Percentiles rank a stretch among this genome's conserved stretches.
phyloP scores from a whole-genome alignment of 306 rosid species.

The Sicyos edulis region DNA sequence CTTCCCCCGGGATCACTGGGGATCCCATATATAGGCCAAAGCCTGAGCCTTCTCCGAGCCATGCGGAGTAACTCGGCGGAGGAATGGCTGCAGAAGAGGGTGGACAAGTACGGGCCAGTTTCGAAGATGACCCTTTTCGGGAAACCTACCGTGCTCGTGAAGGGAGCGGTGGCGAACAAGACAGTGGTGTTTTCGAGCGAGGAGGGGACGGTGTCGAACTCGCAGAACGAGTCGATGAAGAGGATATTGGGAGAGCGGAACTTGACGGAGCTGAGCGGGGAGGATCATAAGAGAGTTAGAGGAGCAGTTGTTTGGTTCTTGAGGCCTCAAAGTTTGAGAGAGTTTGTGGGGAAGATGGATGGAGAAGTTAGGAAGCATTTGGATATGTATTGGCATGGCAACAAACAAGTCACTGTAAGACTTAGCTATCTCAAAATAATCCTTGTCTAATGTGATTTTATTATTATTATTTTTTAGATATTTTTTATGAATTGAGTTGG shows the following conservation, averaged over 20 bases:
- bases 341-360: constrained; percentile 53
- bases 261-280: constrained; percentile 40
- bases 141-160: constrained; percentile 55
- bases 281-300: constrained; percentile 65
- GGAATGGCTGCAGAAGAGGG: constrained; percentile 48
- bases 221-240: constrained; percentile 42
- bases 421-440: no score
- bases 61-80: constrained; percentile 60
- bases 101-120: constrained; percentile 55
- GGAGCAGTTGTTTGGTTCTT: constrained; percentile 55
- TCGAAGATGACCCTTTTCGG: constrained; percentile 71
- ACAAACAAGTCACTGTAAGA: constrained; percentile 32
- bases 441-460: no score
- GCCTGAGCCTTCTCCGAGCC: constrained; percentile 48
- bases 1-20: constrained; percentile 76
- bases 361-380: constrained; percentile 49
- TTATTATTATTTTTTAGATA: no score
- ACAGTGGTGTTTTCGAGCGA: constrained; percentile 36
- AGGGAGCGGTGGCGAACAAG: constrained; percentile 71
- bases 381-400: constrained; percentile 59
- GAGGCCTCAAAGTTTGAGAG: constrained; percentile 64
- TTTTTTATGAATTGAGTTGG: no score
- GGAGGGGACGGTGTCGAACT: constrained; percentile 23
- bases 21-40: constrained; percentile 58
- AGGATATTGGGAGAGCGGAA: constrained; percentile 50